Percentiles rank a stretch among this genome's conserved stretches.
Evolutionary conservation across 352 stramenopile species (phyloP).

Genomic region (Globisporangium emineosum): DNA sequence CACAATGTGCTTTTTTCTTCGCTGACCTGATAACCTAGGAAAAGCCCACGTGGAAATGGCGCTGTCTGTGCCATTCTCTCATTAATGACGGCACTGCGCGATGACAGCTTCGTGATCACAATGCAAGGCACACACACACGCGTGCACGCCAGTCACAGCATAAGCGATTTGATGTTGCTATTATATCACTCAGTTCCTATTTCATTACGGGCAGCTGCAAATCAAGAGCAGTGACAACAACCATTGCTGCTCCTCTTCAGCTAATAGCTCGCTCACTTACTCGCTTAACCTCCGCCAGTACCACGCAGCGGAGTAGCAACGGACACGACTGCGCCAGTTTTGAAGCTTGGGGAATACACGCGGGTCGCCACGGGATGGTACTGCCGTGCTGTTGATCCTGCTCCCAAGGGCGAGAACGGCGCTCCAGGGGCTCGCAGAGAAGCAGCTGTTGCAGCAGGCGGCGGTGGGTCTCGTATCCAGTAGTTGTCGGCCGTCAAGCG

Average conservation of each 20-base stretch:
- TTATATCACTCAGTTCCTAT: background rate
- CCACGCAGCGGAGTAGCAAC: background rate
- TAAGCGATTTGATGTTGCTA: background rate
- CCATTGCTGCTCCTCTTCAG: background rate
- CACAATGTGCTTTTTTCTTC: background rate
- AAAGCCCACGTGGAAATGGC: background rate
- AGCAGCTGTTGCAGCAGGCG: background rate
- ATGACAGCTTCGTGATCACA: background rate
- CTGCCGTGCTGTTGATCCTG: background rate
- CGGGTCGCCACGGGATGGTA: background rate
- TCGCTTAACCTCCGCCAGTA: background rate
- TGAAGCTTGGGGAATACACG: slow-evolving; percentile 16
- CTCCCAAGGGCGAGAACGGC: background rate
- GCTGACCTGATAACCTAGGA: background rate
- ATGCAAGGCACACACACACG: background rate
- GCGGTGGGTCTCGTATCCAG: slow-evolving; percentile 21
- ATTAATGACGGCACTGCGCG: background rate
- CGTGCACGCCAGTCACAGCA: background rate
- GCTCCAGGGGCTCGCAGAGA: background rate
- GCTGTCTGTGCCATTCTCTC: background rate
- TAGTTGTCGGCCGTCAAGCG: slow-evolving; percentile 26
- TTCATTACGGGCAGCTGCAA: background rate
- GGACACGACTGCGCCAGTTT: background rate
- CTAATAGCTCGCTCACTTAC: background rate
- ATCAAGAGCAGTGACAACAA: background rate